phyloP scores from a whole-genome alignment of 768 basidiomycete genomes.

The Mycena rosella region DNA sequence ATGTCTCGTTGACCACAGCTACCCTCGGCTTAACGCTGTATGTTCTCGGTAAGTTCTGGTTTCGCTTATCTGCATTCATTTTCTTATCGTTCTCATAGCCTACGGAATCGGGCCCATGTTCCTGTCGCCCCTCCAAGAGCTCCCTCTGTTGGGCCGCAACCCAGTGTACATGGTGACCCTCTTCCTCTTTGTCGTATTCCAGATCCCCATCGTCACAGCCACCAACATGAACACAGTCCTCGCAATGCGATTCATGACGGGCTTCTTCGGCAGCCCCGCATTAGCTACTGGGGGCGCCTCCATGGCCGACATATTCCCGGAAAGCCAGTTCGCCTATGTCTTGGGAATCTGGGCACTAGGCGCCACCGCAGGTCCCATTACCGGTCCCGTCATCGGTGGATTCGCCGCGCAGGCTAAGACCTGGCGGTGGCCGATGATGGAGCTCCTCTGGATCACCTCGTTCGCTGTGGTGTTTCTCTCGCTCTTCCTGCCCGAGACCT shows the following conservation, averaged over 20 bases:
- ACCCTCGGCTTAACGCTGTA: no score
- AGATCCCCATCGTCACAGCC: conserved; percentile 48
- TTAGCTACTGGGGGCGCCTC: conserved; percentile 44
- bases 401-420: conserved; percentile 8
- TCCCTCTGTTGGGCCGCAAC: conserved; percentile 48
- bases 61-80: no score
- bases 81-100: no score
- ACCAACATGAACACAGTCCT: conserved; percentile 46
- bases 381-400: no score
- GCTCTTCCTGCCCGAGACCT: conserved; percentile 47
- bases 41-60: no score
- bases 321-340: conserved; percentile 13
- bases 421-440: conserved; percentile 16
- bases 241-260: conserved; percentile 49
- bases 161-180: conserved; percentile 49
- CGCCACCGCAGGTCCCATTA: neutral
- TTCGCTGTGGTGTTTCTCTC: conserved; percentile 41
- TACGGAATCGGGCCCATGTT: conserved; percentile 45
- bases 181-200: conserved; percentile 46
- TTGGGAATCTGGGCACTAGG: conserved; percentile 18
- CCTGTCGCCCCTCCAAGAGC: conserved; percentile 46
- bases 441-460: conserved; percentile 20
- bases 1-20: no score
- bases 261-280: conserved; percentile 47
- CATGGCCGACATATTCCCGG: conserved; percentile 13